Evolutionary conservation across 2,329 filamentous ascomycete genomes (phyloP), one percentile per base, ranked within the genome.

Genomic region (Colletotrichum simmondsii): DNA sequence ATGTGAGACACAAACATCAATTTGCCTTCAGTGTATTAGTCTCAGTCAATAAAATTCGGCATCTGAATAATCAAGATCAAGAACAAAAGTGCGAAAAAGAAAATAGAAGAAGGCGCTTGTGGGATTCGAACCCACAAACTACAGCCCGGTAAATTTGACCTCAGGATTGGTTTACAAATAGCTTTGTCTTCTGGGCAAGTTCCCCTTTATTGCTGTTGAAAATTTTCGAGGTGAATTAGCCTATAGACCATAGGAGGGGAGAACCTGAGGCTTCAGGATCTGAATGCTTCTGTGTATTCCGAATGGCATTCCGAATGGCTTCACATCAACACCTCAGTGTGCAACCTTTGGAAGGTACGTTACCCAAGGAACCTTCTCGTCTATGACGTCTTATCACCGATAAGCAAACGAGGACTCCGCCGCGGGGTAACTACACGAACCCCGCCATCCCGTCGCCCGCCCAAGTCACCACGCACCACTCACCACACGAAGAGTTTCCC

Each of bases 361-460:
- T 22, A 35, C 32, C 2, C 10, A 22, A 11, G 46, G 12, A 32
- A 28, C 59, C 24, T 42, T 7, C 19, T 46, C 59, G 11, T 64
- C 46, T 7, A 70, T 72, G 70, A 72, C 66, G 70, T 72, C 54
- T 70, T 70, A 72, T 70, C 70, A 32, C n/a, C 35, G 66, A 61
- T 70, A 69, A 64, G 26, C 28, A 46, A 26, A 24, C 6, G 61
- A 54, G 46, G 16, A 14, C 60, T 66, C 56, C 66, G 71, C 66
- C 46, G 71, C 71, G 71, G 71, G 66, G 71, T 73, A 70, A 28
- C 65, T 56, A 54, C 24, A 30, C 42, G 24, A 28, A 26, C 37
- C 52, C 28, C 46, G 30, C 63, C 28, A 22, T 42, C 19, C 32
- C 4, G 32, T 35, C 32, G 32, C 32, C 32, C 11, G 32, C 32